Evolutionary conservation across 1,284 basidiomycete genomes (phyloP), one percentile per base, ranked within the genome.

Genomic region (Ustilago lituana): DNA sequence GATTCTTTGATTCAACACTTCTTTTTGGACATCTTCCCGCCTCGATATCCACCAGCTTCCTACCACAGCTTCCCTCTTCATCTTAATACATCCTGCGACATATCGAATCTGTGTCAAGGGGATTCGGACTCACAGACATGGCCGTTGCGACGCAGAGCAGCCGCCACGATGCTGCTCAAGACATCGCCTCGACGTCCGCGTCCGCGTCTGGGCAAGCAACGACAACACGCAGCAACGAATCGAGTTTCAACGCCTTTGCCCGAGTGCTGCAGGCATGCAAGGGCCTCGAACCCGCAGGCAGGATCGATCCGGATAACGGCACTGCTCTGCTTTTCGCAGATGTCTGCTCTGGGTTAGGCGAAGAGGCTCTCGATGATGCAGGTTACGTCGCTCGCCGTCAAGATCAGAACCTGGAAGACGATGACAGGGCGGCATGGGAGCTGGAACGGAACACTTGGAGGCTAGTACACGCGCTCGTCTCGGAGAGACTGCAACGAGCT

Each of bases 391-490:
- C 58, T 15, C 56, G 56, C 4, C 46, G 35, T 22, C 56, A 57
- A 11, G 38, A 39, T 9, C 50, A 67, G 33, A 54, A 36, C 29
- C 36, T 67, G 15, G 67, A 74, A 35, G 67, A 67, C 14, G 72
- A 71, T 33, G 43, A 63, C 51, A 41, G 67, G 23, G 52, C 50
- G 43, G 56, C 63, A 24, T 78, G 77, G 77, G 38, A 62, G 7
- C 56, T 76, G 27, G 77, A 78, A 53, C 58, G 73, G 27, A 60
- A 73, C 57, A 78, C 77, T 0, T 78, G 77, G 77, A 63, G 55
- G 29, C 52, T 78, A 7, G 47, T 78, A 1, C 77, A 78, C 37
- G 49, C 59, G 43, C 63, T 78, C 33, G 66, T 59, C 14, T 51
- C 68, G 12, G 69, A 72, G 27, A 51, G 69, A 14, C 49, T 72